Percentiles rank a stretch among this genome's conserved stretches.
These are phyloP conservation scores for Aureobasidium sp. DNA, from an alignment of 2,329 filamentous ascomycete species.

Conservation along the genomic window DNA sequence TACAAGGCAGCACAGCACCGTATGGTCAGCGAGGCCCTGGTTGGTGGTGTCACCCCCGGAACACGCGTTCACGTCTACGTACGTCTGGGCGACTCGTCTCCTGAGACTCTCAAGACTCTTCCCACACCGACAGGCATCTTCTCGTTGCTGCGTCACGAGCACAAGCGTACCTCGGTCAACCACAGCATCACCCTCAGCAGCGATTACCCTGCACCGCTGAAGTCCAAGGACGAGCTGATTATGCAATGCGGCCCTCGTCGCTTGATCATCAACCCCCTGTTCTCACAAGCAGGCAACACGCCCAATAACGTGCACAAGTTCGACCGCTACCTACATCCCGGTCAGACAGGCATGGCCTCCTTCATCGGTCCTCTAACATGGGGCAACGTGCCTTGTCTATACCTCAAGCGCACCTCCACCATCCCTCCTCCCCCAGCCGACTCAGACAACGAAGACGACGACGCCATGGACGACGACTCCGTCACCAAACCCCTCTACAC, in stretches of 20 bases:
- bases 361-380: constrained; percentile 88
- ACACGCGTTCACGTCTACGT: constrained; percentile 77
- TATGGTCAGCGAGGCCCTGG: constrained; percentile 69
- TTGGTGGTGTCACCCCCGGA: constrained; percentile 79
- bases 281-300: constrained; percentile 80
- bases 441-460: constrained; percentile 35
- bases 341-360: constrained; percentile 77
- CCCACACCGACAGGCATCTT: constrained; percentile 63
- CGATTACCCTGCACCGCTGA: constrained; percentile 66
- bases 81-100: constrained; percentile 39
- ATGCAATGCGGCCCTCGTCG: constrained; percentile 85
- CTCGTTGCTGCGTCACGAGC: constrained; percentile 85
- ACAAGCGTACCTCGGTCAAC: constrained; percentile 87
- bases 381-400: constrained; percentile 83
- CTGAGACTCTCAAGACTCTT: constrained; percentile 44
- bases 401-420: constrained; percentile 60
- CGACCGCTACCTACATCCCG: constrained; percentile 83
- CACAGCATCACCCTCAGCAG: constrained; percentile 80
- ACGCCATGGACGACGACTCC: constrained; percentile 17
- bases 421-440: constrained; percentile 37
- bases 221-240: constrained; percentile 85
- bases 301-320: constrained; percentile 98
- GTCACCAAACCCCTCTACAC: constrained; percentile 27
- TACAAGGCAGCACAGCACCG: constrained; percentile 77
- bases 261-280: constrained; percentile 80